Base-by-base conservation (phyloP, 2,329 filamentous ascomycete genomes). In the Botryotinia globosa region DNA sequence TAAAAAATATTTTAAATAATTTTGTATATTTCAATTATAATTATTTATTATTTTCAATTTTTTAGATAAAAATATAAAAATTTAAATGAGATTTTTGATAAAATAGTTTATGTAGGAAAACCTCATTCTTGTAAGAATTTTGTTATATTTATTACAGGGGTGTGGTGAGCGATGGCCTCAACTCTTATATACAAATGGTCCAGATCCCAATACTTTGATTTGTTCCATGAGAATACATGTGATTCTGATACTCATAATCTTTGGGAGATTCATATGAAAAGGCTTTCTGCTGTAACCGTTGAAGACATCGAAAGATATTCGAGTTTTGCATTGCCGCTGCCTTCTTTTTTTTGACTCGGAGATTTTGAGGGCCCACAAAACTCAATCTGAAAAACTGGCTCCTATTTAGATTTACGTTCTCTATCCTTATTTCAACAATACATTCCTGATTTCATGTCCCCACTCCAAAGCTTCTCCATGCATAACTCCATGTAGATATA, bases 401-500 rank as follows among this genome's bases (percentile, higher is more conserved):
- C n/a, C 10, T 12, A 42, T n/a, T 37, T 6, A 22, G 4, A 67
- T 67, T n/a, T 25, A 6, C 22, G n/a, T 25, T 42, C 8, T 18
- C 20, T n/a, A 10, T 22, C 5, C 9, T 25, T 67, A 67, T 20
- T 67, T 56, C 29, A 67, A 32, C 2, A 32, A 42, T 56, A 67
- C 39, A 44, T n/a, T 32, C 18, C 37, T 67, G 25, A 67, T 22
- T 20, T 56, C 48, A 25, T 18, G 18, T 10, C 34, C 37, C 34
- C 67, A 58, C 45, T 71, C 56, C 12, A 74, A 45, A 10, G 62
- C 72, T 66, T 75, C 74, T 29, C 74, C 74, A 58, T 76, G 71
- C 74, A 75, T 75, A 12, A 72, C 68, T 20, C 75, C 74, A 66
- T 75, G 66, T 2, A 76, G 8, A 59, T 73, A 76, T 34, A 48